These are phyloP conservation scores for Calonectria fujianensis DNA, from an alignment of 2,329 filamentous ascomycete species.

Conservation along the genomic window DNA sequence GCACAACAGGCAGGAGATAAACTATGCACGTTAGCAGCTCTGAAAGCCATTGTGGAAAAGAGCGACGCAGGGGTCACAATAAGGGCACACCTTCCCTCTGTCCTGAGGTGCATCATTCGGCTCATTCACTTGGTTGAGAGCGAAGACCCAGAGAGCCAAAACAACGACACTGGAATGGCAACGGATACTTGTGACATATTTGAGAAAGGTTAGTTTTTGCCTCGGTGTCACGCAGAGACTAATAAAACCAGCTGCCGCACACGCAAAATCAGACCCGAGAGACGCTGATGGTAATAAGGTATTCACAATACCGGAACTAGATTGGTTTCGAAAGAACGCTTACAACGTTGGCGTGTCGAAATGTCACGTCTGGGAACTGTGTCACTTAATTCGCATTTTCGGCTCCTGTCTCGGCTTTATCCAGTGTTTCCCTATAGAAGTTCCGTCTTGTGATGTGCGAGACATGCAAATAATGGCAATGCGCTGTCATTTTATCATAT, in stretches of 20 bases:
- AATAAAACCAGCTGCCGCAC: slow-evolving; percentile 52
- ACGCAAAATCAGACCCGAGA: slow-evolving; percentile 59
- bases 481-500: slow-evolving; percentile 82
- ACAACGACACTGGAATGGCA: slow-evolving; percentile 48
- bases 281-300: slow-evolving; percentile 65
- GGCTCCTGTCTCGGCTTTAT: slow-evolving; percentile 71
- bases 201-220: slow-evolving; percentile 61
- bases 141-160: slow-evolving; percentile 45
- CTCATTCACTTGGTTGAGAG: slow-evolving; percentile 67
- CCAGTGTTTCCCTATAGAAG: slow-evolving; percentile 69
- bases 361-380: slow-evolving; percentile 72
- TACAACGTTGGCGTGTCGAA: slow-evolving; percentile 85
- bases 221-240: slow-evolving; percentile 31
- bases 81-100: slow-evolving; percentile 58
- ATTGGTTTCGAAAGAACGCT: slow-evolving; percentile 89
- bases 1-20: slow-evolving; percentile 80
- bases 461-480: slow-evolving; percentile 77
- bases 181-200: slow-evolving; percentile 74
- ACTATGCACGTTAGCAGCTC: slow-evolving; percentile 68
- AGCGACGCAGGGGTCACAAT: slow-evolving; percentile 48
- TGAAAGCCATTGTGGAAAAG: slow-evolving; percentile 59
- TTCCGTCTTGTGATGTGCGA: slow-evolving; percentile 62
- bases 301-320: slow-evolving; percentile 80
- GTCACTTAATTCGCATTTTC: slow-evolving; percentile 74
- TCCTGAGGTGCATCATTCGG: slow-evolving; percentile 72